Base-by-base conservation (phyloP, 1,284 basidiomycete genomes). In the Singerocomus rubriflavus region DNA sequence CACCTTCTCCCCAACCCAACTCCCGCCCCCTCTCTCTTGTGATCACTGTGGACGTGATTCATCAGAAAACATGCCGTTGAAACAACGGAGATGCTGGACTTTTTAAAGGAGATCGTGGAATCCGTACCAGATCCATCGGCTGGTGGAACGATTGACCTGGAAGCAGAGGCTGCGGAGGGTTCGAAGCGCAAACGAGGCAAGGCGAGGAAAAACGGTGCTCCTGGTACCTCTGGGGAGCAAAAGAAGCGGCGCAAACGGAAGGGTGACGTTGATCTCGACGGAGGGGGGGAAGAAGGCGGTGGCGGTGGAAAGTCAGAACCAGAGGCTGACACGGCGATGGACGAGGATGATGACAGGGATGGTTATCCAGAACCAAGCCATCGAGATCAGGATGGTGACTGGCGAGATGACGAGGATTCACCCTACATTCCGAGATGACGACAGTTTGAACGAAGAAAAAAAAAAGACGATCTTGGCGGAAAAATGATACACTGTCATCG, bases 81-180 rank as follows among this genome's bases (percentile, higher is more conserved):
- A 57, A 87, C 84, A 10, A 91, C 86, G 31, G 87, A 94, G 54
- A 90, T 87, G 73, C 86, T 98, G 55, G 96, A 99, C 71, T 99
- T 99, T 69, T 79, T 98, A 41, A 92, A 93, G 65, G 95, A 98
- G 64, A 85, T 98, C 49, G 93, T 98, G n/a, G 85, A 89, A 63
- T 75, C 78, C 39, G 85, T 98, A 2, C 88, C 93, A 0, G 96
- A 98, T 69, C 93, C 94, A 0, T 88, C 88, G 6, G 85, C 85
- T 39, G 88, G 85, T 8, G 87, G 88, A 2, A 87, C 84, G 0
- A 80, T 89, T 50, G 80, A 86, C 58, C 72, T 88, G 46, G 83
- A 86, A 55, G 78, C 77, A 13, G 81, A 86, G 60, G 74, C 66
- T 9, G 72, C 71, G 10, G 84, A 81, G 54, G 71, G 68, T 36